Percentiles rank a stretch among this genome's conserved stretches.
phyloP scores from a whole-genome alignment of 2,329 filamentous ascomycete species.

The Paraphaeosphaeria sporulosa region DNA sequence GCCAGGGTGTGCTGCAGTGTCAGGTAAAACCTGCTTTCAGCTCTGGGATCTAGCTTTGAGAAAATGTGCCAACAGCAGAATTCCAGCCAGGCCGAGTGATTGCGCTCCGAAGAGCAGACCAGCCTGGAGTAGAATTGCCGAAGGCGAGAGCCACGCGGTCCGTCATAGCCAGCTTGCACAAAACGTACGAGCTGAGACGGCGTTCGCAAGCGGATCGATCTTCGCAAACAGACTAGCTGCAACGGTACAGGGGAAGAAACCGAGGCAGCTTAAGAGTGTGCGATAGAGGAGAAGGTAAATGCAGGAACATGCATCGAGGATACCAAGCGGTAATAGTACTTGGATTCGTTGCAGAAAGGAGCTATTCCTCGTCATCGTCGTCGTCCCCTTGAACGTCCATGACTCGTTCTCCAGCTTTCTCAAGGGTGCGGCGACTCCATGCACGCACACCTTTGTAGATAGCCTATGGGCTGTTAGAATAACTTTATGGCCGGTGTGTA shows the following conservation, averaged over 20 bases:
- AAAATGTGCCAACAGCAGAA: constrained; percentile 35
- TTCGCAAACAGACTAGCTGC: constrained; percentile 96
- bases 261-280: constrained; percentile 98
- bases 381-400: constrained; percentile 78
- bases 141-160: constrained; percentile 39
- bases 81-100: constrained; percentile 31
- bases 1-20: constrained; percentile 40
- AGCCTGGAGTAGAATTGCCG: constrained; percentile 30
- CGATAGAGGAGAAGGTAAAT: constrained; percentile 51
- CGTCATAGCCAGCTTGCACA: constrained; percentile 42
- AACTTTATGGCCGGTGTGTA: not conserved
- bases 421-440: constrained; percentile 75
- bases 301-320: not conserved
- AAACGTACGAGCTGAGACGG: constrained; percentile 42
- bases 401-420: constrained; percentile 79
- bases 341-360: constrained; percentile 5
- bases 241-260: constrained; percentile 71
- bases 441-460: constrained; percentile 83
- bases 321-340: constrained; percentile 1
- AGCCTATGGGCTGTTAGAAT: constrained; percentile 58
- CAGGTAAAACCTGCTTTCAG: constrained; percentile 11
- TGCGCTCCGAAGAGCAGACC: constrained; percentile 32
- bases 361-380: constrained; percentile 61
- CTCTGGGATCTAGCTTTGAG: not conserved
- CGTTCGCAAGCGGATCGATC: constrained; percentile 58